Base-by-base conservation (phyloP, 345 rosid species). In the Hibiscus mutabilis region DNA sequence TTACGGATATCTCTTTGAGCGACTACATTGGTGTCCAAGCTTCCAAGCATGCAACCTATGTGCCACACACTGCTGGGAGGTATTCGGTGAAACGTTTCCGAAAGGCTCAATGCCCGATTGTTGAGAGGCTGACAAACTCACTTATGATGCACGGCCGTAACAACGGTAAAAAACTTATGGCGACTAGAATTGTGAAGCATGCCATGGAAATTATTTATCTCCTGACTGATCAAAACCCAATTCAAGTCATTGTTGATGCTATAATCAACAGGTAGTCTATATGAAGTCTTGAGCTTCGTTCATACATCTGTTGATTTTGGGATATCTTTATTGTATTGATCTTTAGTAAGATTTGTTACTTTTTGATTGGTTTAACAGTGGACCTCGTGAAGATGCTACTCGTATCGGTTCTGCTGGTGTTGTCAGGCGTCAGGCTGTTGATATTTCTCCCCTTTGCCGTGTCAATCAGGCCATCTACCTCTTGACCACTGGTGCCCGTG, bases 371-470 rank as follows among this genome's bases (percentile, higher is more conserved):
- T 10, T 15, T 46, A 52, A 9, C 68, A 94, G 98, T 83, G 98
- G 98, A 42, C 98, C 98, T 0, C 86, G 97, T 67, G 98, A 94
- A 72, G 98, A 91, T 82, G 98, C 98, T 7, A 91, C 98, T 0
- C 86, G 97, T 33, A 94, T 94, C 75, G 98, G 98, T 11, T 94
- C 97, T 66, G 97, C 98, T 69, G 98, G 98, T 86, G 97, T 91
- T 75, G 98, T 94, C 15, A 86, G 98, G 78, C 91, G 97, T 59
- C 98, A 94, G 80, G 98, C 97, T 3, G 97, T 94, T 60, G 98
- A 91, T 90, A 90, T 94, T 81, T 91, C 97, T 71, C 98, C 98
- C 2, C 73, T 94, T 29, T 84, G 97, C 29, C 92, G 97, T 53
- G 97, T 94, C 15, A 94, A 94, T 72, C 97, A 90, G 75, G 98